Evolutionary conservation across 169 alveolate species (phyloP), one percentile per base, ranked within the genome.

Genomic region (Babesia divergens): DNA sequence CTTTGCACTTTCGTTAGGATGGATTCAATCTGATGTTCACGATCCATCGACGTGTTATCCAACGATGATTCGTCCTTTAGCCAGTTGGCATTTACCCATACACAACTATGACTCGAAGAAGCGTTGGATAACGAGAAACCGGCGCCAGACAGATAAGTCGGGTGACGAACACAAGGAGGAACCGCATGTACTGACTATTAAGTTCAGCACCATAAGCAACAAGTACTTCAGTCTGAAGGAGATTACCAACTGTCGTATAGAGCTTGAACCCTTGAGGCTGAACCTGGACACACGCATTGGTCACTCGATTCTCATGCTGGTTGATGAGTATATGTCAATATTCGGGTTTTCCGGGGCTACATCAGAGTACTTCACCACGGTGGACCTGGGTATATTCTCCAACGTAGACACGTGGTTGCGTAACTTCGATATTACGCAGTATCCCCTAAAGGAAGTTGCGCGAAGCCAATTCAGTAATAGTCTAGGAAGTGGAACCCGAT

Each of bases 21-120:
- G 87, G 87, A 56, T 79, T 0, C 87, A 79, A 31, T 66, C 76
- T 16, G 87, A 79, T 26, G 77, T 79, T n/a, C 87, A 79, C 47
- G 87, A 79, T 20, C n/a, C 65, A 0, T 32, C 79, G 18, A 54
- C 87, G n/a, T 66, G 66, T 47, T 79, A 44, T 54, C 75, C 82
- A 29, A 79, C 87, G 24, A 68, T 79, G 82, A 22, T 79, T 18
- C 42, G 69, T 11, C 87, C 87, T 16, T 26, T 79, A 56, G 59
- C 69, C 13, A 68, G 46, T 22, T 79, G 65, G 62, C 68, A 72
- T 6, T 11, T 56, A 2, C 46, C 64, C 31, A 37, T 37, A 2
- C 54, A 31, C 31, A 50, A 59, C 31, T 26, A 35, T 29, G 66
- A 77, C 31, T n/a, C 38, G 32, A 49, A 50, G 49, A 49, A 32